phyloP scores from a whole-genome alignment of 2,329 filamentous ascomycete species.

The Aureobasidium namibiae region DNA sequence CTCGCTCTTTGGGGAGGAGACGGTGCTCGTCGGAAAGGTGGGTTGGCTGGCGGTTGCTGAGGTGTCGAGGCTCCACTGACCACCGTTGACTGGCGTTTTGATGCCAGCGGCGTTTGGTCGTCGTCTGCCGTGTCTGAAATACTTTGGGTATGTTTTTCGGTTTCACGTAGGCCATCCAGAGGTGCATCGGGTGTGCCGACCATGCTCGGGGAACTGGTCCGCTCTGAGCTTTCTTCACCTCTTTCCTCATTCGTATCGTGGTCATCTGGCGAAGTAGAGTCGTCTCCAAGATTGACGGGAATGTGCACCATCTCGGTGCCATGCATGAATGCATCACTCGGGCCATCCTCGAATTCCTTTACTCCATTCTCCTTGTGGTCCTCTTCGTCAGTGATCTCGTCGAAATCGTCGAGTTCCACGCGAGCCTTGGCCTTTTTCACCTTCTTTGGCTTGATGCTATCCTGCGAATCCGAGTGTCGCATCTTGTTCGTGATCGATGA shows the following conservation, averaged over 20 bases:
- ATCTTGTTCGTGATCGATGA: constrained; percentile 37
- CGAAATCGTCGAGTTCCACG: constrained; percentile 63
- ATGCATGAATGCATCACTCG: constrained; percentile 26
- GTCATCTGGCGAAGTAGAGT: constrained; percentile 1
- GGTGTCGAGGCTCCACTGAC: background rate
- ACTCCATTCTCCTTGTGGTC: constrained; percentile 25
- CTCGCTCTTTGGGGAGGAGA: constrained; percentile 3
- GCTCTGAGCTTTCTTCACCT: constrained; percentile 18
- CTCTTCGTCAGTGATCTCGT: constrained; percentile 44
- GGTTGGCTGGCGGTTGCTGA: constrained; percentile 3
- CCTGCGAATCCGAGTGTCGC: constrained; percentile 26
- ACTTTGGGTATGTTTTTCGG: constrained; percentile 12
- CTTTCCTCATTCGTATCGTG: constrained; percentile 16
- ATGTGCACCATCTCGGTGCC: constrained; percentile 30
- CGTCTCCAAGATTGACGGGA: constrained; percentile 17
- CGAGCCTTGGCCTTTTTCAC: constrained; percentile 53
- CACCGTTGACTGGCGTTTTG: constrained; percentile 21
- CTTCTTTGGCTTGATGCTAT: constrained; percentile 44
- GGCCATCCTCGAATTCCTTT: constrained; percentile 18
- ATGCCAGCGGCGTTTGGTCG: constrained; percentile 22
- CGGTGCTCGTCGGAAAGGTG: constrained; percentile 2
- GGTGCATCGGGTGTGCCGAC: constrained; percentile 21
- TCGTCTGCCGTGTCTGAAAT: constrained; percentile 16
- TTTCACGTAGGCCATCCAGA: constrained; percentile 13
- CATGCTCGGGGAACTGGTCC: constrained; percentile 24